Percentiles rank a stretch among this genome's conserved stretches.
phyloP scores from a whole-genome alignment of 2,329 filamentous ascomycete genomes.

The Uncinocarpus reesii region DNA sequence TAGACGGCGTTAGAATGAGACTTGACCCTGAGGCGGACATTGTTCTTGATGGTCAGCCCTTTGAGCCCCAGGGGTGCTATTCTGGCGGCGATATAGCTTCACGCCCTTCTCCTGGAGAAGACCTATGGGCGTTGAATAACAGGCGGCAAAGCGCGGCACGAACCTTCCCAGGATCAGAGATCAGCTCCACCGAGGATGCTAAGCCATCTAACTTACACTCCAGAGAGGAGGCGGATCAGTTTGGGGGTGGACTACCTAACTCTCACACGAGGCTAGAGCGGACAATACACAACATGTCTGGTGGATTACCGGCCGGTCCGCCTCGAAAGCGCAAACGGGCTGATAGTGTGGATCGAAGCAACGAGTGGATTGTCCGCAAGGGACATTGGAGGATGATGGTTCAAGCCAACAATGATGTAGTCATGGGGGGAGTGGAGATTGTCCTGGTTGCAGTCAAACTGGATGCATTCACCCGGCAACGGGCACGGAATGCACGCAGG shows the following conservation, averaged over 20 bases:
- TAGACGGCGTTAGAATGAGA: constrained; percentile 56
- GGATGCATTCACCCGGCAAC: constrained; percentile 58
- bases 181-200: no score
- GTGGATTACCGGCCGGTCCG: background rate
- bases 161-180: no score
- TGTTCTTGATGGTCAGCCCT: constrained; percentile 31
- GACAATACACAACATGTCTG: background rate
- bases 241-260: no score
- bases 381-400: constrained; percentile 65
- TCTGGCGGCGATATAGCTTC: background rate
- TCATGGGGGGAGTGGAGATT: constrained; percentile 51
- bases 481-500: constrained; percentile 54
- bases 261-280: background rate
- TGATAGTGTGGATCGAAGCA: constrained; percentile 33
- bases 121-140: background rate
- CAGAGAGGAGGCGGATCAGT: no score
- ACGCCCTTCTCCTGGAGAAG: background rate
- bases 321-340: constrained; percentile 37
- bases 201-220: no score
- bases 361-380: constrained; percentile 52
- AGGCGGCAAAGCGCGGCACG: no score
- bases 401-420: constrained; percentile 35
- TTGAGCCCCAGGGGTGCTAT: background rate
- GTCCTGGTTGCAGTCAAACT: constrained; percentile 66
- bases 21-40: constrained; percentile 45